These are phyloP conservation scores for Melampsora americana DNA, from an alignment of 1,284 basidiomycete species.

Conservation along the genomic window DNA sequence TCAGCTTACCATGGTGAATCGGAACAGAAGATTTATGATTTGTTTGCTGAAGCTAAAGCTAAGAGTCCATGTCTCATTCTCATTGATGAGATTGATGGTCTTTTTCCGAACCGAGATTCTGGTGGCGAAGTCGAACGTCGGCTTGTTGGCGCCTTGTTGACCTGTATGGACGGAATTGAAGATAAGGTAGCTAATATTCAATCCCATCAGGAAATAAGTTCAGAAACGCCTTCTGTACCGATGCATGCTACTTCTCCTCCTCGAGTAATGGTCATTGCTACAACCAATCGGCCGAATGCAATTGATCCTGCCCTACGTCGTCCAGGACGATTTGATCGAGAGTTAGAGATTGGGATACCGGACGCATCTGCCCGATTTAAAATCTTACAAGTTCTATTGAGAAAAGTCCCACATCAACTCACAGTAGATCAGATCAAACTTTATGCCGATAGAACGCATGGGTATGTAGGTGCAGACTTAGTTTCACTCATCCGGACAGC, in stretches of 20 bases:
- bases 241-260: conserved; percentile 45
- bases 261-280: conserved; percentile 89
- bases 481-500: conserved; percentile 88
- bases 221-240: not conserved
- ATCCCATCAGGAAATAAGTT: not conserved
- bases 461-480: conserved; percentile 95
- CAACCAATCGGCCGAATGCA: conserved; percentile 94
- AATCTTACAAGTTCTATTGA: conserved; percentile 77
- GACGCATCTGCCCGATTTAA: conserved; percentile 74
- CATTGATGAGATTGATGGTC: conserved; percentile 91
- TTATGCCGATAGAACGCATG: conserved; percentile 78
- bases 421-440: conserved; percentile 62
- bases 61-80: conserved; percentile 81
- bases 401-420: conserved; percentile 74
- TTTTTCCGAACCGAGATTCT: conserved; percentile 85
- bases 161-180: conserved; percentile 90
- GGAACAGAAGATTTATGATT: conserved; percentile 68
- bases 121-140: conserved; percentile 77
- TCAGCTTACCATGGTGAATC: conserved; percentile 54
- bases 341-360: conserved; percentile 95
- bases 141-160: conserved; percentile 90
- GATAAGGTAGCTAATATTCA: conserved; percentile 30
- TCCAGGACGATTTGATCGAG: conserved; percentile 91
- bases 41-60: conserved; percentile 78
- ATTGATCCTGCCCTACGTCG: conserved; percentile 92